Base-by-base conservation (phyloP, 1,284 basidiomycete genomes). In the Exobasidium cylindrosporum region DNA sequence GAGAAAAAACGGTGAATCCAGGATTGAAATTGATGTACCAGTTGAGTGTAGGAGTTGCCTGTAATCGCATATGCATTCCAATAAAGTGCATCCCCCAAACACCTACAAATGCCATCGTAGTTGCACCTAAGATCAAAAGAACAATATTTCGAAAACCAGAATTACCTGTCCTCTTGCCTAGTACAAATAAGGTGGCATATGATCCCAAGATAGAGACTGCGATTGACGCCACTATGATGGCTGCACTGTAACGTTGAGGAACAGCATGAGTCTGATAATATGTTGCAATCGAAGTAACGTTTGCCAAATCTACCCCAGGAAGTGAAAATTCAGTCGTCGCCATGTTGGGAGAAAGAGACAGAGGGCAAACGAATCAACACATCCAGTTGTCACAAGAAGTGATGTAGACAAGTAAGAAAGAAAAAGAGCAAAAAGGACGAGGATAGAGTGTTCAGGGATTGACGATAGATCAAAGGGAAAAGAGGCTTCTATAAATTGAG, bases 101-200 rank as follows among this genome's bases (percentile, higher is more conserved):
- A 52, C 76, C 76, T 45, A 77, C 70, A 47, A 62, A 61, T 14
- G 74, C 66, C 76, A 76, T 76, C 50, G 73, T 76, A 53, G 67
- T 69, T 31, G 91, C 92, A 11, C 87, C 83, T 56, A 85, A 84
- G 57, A 79, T 62, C 52, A 84, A 80, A 23, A 83, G 71, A n/a
- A 70, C 55, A 62, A 82, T 69, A 72, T 83, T 83, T 40, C 80
- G 71, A 56, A 76, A 64, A 35, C 83, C 83, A 58, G 77, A 74
- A 58, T 80, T 79, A 31, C 76, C 76, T 5, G 83, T 83, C 53
- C 82, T 75, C 58, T 82, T 77, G 24, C 82, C 82, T 21, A 84
- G 79, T 1, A 83, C 73, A 31, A 83, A 76, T 2, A 84, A 79
- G 4, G 83, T 83, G 0, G 82, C 79, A 65, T 83, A 83, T 1